These are phyloP conservation scores for Kwoniella heveanensis DNA, from an alignment of 768 basidiomycete genomes.

Conservation along the genomic window DNA sequence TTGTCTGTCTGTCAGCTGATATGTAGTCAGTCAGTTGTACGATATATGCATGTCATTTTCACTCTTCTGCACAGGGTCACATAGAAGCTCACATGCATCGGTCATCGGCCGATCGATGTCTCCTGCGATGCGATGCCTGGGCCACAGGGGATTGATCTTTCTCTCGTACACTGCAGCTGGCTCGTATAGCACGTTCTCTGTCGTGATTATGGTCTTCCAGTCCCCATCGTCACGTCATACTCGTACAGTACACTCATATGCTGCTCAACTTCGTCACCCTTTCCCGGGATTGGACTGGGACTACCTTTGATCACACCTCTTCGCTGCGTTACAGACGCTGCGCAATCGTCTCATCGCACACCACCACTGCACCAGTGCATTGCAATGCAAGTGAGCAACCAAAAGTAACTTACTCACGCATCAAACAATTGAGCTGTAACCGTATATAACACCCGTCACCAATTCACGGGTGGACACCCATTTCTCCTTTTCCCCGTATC, in stretches of 20 bases:
- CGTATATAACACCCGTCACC: constrained; percentile 6
- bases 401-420: too few relatives aligned
- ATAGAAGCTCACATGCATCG: neutral
- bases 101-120: constrained; percentile 2
- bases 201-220: neutral
- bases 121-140: too few relatives aligned
- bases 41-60: too few relatives aligned
- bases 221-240: neutral
- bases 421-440: too few relatives aligned
- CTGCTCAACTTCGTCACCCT: constrained; percentile 9
- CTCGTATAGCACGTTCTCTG: constrained; percentile 2
- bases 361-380: too few relatives aligned
- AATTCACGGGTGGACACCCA: too few relatives aligned
- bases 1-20: too few relatives aligned
- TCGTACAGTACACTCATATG: neutral
- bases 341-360: constrained; percentile 12
- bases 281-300: neutral
- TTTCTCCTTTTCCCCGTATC: constrained; percentile 1
- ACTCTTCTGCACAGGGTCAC: neutral
- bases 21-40: too few relatives aligned
- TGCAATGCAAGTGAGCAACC: too few relatives aligned
- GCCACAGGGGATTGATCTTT: too few relatives aligned
- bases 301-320: neutral
- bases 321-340: constrained; percentile 13
- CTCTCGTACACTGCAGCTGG: too few relatives aligned